A percentile compares a stretch with the other conserved stretches of the same genome.
Conservation (phyloP, 2,329 filamentous ascomycete genomes). For the Paraconiothyrium sp. region DNA sequence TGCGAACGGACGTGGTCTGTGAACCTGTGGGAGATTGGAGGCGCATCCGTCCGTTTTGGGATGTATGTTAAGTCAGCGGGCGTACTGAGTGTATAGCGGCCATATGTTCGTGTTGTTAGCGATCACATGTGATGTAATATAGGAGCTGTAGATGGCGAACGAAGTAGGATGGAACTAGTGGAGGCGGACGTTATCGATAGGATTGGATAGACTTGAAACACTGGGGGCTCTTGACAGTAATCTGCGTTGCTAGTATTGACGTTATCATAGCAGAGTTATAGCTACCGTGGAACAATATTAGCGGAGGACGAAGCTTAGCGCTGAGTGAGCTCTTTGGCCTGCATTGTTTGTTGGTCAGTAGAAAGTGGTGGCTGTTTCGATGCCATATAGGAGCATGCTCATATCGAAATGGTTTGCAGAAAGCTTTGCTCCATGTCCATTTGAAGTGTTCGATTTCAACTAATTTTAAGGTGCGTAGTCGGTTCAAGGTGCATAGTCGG, state of each 20-base stretch:
- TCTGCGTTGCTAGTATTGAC: not conserved
- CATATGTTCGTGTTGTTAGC: not conserved
- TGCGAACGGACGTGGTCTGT: conserved; percentile 4
- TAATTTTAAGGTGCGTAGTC: not conserved
- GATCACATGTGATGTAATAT: not conserved
- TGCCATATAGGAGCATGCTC: too few relatives aligned
- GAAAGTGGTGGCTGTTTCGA: not conserved
- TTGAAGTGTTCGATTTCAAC: not conserved
- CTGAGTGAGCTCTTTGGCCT: conserved; percentile 3
- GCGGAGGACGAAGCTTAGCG: conserved; percentile 3
- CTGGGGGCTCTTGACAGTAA: not conserved
- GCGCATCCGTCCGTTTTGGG: not conserved
- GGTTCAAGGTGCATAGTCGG: not conserved
- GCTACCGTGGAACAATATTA: not conserved
- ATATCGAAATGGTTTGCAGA: not conserved
- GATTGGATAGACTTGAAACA: not conserved
- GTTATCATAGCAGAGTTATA: not conserved
- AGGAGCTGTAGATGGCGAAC: not conserved
- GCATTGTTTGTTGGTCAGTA: not conserved
- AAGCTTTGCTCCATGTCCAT: not conserved
- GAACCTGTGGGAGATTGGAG: conserved; percentile 13
- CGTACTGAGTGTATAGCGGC: not conserved
- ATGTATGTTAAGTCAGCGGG: not conserved
- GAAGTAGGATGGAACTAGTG: not conserved
- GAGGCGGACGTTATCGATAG: not conserved